Conservation (phyloP, 805 yeast species). For the Sugiyamaella lignohabitans region DNA sequence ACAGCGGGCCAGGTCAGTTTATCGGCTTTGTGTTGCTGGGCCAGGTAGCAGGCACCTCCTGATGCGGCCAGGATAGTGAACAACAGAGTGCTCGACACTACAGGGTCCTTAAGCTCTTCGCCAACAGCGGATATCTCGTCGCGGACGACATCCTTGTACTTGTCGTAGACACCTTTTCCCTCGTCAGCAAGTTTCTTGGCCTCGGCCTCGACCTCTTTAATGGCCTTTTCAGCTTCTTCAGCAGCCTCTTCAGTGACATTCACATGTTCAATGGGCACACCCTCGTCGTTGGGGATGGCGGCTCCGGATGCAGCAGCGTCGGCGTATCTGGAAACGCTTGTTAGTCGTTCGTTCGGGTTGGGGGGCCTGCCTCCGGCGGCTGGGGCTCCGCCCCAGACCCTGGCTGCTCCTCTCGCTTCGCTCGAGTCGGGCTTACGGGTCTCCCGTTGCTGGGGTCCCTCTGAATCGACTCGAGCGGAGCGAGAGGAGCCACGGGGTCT, state of each 20-base stretch:
- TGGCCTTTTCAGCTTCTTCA: constrained; percentile 5
- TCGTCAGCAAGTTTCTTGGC: not conserved
- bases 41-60: constrained; percentile 18
- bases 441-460: not conserved
- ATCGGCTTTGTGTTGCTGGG: constrained; percentile 15
- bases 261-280: constrained; percentile 8
- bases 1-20: constrained; percentile 18
- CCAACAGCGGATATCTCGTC: constrained; percentile 5
- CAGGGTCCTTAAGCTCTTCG: constrained; percentile 21
- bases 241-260: constrained; percentile 6
- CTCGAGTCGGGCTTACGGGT: too few species aligned
- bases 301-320: constrained; percentile 12
- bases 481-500: not conserved
- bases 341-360: not conserved
- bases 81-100: constrained; percentile 17
- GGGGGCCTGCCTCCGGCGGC: not conserved
- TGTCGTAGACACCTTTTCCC: not conserved
- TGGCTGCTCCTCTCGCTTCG: too few species aligned
- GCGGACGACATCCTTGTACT: not conserved
- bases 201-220: not conserved
- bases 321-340: constrained; percentile 5
- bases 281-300: constrained; percentile 1
- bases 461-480: not conserved
- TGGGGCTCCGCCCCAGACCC: too few species aligned
- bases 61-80: constrained; percentile 16